Percentiles rank a stretch among this genome's conserved stretches.
phyloP scores from a whole-genome alignment of 139 green algal species.

The Chara braunii region DNA sequence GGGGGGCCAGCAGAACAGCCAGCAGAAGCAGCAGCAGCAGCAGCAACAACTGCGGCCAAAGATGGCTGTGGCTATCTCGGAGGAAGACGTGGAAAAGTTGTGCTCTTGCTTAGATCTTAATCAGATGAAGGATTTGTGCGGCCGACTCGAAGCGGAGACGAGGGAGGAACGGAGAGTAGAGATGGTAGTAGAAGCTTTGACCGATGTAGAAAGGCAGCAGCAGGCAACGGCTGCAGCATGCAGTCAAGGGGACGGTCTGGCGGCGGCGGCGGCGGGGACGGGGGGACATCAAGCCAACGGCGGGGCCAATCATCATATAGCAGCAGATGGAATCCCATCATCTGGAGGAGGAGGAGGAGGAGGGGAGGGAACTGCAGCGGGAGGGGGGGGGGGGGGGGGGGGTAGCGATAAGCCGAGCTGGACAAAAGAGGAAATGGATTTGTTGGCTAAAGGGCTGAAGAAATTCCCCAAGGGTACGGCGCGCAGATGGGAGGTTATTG shows the following conservation, averaged over 20 bases:
- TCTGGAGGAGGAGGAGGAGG: neutral
- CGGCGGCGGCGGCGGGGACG: constrained; percentile 2
- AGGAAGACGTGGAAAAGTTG: constrained; percentile 57
- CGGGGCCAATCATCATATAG: no score
- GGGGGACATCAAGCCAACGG: no score
- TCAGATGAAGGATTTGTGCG: constrained; percentile 42
- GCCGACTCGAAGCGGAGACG: constrained; percentile 26
- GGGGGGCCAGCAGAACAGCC: no score
- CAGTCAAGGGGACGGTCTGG: neutral
- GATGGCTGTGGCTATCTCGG: constrained; percentile 24
- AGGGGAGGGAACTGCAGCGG: constrained; percentile 2
- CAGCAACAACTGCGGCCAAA: no score
- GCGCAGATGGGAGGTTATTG: constrained; percentile 35
- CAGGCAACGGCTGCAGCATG: neutral
- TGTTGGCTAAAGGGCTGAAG: constrained; percentile 83
- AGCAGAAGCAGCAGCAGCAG: no score
- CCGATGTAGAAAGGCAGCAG: neutral
- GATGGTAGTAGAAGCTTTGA: neutral
- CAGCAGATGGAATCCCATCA: no score
- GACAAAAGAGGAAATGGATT: constrained; percentile 73
- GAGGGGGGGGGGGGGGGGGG: constrained; percentile 31
- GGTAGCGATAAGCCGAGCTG: constrained; percentile 55
- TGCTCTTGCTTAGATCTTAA: constrained; percentile 47
- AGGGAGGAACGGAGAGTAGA: neutral
- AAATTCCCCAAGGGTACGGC: constrained; percentile 70